A percentile compares a stretch with the other conserved stretches of the same genome.
Evolutionary conservation across 2,329 filamentous ascomycete genomes (phyloP).

Genomic region (Alternaria brassicae): DNA sequence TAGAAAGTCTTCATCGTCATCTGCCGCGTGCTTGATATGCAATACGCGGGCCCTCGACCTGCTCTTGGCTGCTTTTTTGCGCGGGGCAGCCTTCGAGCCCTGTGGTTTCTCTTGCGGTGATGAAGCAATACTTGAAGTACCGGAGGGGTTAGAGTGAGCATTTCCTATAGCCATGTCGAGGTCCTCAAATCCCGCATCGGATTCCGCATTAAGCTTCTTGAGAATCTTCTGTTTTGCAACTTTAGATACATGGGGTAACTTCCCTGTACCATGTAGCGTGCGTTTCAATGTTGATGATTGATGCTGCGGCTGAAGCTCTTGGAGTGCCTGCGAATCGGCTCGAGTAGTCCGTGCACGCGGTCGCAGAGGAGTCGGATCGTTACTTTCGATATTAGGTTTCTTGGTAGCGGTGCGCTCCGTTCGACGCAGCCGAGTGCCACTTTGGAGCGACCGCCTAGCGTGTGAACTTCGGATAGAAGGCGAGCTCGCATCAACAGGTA

Average conservation of each 20-base stretch:
- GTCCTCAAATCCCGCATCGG: background rate
- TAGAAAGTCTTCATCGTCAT: constrained; percentile 23
- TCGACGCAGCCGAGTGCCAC: background rate
- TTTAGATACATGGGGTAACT: constrained; percentile 25
- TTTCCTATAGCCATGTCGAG: constrained; percentile 9
- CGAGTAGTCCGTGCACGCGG: background rate
- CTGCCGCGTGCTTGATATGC: constrained; percentile 7
- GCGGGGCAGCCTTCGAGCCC: background rate
- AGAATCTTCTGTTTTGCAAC: constrained; percentile 20
- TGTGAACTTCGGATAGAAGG: background rate
- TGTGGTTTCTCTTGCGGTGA: constrained; percentile 5
- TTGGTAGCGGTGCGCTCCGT: background rate
- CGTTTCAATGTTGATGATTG: background rate
- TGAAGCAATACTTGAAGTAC: background rate
- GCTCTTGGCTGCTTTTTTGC: background rate
- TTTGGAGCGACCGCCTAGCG: background rate
- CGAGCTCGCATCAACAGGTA: constrained; percentile 3
- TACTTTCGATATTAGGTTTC: background rate
- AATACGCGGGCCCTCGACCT: background rate
- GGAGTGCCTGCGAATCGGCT: background rate
- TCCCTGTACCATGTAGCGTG: constrained; percentile 17
- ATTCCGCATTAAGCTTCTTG: constrained; percentile 7
- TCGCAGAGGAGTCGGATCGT: background rate
- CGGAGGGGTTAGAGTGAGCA: background rate
- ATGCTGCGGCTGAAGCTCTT: background rate